Conservation (phyloP, 768 basidiomycete species). For the Tubosaeta sp. region DNA sequence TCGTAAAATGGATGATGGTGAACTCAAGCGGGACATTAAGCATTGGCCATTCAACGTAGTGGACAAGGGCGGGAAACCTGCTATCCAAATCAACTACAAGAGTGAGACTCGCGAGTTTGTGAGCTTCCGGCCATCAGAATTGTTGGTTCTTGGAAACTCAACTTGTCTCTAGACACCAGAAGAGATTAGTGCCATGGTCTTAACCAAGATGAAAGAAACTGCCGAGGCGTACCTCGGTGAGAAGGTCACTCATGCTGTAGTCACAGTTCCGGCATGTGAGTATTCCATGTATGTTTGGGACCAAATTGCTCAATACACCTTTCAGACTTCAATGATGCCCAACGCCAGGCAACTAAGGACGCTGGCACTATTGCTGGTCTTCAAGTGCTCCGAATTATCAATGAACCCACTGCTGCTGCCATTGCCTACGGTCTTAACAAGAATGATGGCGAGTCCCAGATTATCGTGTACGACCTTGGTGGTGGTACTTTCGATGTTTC, state of each 20-base stretch:
- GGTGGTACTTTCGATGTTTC: constrained; percentile 99
- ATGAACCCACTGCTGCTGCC: constrained; percentile 95
- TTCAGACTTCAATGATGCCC: constrained; percentile 98
- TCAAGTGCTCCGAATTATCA: constrained; percentile 93
- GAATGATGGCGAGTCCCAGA: constrained; percentile 89
- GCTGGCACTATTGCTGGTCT: constrained; percentile 94
- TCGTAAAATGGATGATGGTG: constrained; percentile 75
- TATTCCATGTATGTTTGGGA: constrained; percentile 3
- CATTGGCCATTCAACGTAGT: constrained; percentile 87
- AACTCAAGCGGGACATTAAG: constrained; percentile 78
- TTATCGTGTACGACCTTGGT: constrained; percentile 97
- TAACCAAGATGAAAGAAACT: constrained; percentile 98
- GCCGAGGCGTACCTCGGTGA: constrained; percentile 97
- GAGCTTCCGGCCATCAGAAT: constrained; percentile 29
- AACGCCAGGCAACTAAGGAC: constrained; percentile 98
- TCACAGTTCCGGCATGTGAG: constrained; percentile 94
- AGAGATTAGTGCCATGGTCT: constrained; percentile 93
- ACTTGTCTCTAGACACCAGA: constrained; percentile 66
- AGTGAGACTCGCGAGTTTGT: constrained; percentile 81
- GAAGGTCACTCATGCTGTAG: constrained; percentile 95
- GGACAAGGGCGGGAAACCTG: constrained; percentile 79
- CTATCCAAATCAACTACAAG: constrained; percentile 74
- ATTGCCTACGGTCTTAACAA: constrained; percentile 99
- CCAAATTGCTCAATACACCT: constrained; percentile 18
- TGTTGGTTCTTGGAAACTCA: neutral